These are phyloP conservation scores for Phytophthora pisi DNA, from an alignment of 352 stramenopile species.

Conservation along the genomic window DNA sequence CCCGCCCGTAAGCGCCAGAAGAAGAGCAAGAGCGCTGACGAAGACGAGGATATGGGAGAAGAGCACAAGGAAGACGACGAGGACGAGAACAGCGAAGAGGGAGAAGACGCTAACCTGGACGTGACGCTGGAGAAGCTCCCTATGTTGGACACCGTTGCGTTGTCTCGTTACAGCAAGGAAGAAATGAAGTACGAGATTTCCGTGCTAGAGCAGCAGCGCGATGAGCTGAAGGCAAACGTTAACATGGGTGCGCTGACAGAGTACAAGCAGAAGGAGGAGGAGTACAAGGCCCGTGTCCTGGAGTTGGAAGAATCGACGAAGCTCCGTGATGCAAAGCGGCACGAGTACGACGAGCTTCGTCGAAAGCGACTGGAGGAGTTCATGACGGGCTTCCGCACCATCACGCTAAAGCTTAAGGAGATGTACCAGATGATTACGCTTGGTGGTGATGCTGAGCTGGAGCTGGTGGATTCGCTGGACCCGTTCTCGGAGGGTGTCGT, in stretches of 20 bases:
- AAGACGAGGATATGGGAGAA: slow-evolving; percentile 41
- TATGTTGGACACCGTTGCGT: slow-evolving; percentile 68
- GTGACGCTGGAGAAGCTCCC: slow-evolving; percentile 68
- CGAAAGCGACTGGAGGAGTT: slow-evolving; percentile 98
- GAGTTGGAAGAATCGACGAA: slow-evolving; percentile 96
- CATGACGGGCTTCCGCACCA: slow-evolving; percentile 98
- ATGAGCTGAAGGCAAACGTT: slow-evolving; percentile 94
- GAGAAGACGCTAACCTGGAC: slow-evolving; percentile 43
- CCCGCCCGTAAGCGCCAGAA: slow-evolving; percentile 52
- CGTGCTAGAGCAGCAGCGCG: slow-evolving; percentile 92
- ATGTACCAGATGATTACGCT: slow-evolving; percentile 99
- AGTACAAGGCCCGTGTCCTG: slow-evolving; percentile 93
- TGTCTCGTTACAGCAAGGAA: slow-evolving; percentile 91
- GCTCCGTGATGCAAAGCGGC: slow-evolving; percentile 91
- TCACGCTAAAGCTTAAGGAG: slow-evolving; percentile 99
- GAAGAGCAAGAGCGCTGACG: slow-evolving; percentile 40
- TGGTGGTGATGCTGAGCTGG: slow-evolving; percentile 97
- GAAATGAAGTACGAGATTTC: slow-evolving; percentile 95
- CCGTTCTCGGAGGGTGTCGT: slow-evolving; percentile 99
- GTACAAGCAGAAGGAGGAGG: slow-evolving; percentile 95
- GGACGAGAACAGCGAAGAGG: slow-evolving; percentile 43
- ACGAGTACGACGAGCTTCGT: slow-evolving; percentile 96
- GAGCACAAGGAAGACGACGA: slow-evolving; percentile 46
- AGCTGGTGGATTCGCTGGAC: slow-evolving; percentile 99
- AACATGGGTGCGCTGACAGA: slow-evolving; percentile 93